Conservation (phyloP, 345 rosid species). For the Adansonia digitata region DNA sequence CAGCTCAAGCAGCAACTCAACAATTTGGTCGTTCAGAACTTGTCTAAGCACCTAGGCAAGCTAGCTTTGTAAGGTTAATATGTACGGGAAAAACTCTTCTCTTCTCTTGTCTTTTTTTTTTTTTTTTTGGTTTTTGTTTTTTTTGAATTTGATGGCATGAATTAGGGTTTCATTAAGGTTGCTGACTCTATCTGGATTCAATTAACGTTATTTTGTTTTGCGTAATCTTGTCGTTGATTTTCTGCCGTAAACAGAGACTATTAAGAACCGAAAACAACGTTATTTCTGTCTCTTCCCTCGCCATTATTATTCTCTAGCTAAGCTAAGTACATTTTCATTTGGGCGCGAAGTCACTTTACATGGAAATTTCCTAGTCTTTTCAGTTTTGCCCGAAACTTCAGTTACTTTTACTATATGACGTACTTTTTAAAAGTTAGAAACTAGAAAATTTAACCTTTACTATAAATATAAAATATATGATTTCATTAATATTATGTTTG, state of each 20-base stretch:
- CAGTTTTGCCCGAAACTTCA: neutral
- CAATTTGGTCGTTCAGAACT: conserved; percentile 20
- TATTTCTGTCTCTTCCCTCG: neutral
- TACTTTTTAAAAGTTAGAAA: neutral
- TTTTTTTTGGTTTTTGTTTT: neutral
- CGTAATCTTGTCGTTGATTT: neutral
- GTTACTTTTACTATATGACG: neutral
- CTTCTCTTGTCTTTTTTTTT: too few relatives aligned
- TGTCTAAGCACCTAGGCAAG: conserved; percentile 4
- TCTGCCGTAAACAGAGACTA: neutral
- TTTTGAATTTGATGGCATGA: neutral
- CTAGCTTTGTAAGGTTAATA: conserved; percentile 2
- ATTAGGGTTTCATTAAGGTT: conserved; percentile 13
- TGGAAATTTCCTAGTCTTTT: conserved; percentile 9
- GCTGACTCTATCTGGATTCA: neutral
- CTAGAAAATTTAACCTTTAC: neutral
- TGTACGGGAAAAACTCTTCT: neutral
- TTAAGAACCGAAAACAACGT: neutral
- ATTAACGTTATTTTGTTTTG: neutral
- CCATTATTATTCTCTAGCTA: neutral
- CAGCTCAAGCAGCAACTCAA: conserved; percentile 19
- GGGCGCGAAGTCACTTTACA: neutral
- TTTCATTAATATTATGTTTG: too few relatives aligned
- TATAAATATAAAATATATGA: neutral
- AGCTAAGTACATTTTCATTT: neutral